These are phyloP conservation scores for Coprinopsis cinerea DNA, from an alignment of 768 basidiomycete genomes.

Conservation along the genomic window DNA sequence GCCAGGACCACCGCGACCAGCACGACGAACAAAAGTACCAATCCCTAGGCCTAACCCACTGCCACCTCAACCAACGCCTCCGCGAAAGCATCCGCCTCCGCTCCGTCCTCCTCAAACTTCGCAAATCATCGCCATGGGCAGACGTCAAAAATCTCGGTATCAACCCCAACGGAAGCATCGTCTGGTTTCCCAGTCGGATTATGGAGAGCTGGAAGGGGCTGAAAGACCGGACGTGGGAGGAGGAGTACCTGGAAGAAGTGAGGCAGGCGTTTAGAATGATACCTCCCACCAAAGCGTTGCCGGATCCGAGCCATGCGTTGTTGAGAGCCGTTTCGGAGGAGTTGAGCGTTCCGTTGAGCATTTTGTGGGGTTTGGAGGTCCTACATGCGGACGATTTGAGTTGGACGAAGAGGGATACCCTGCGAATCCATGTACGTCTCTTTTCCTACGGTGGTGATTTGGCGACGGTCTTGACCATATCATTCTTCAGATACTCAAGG, in stretches of 20 bases:
- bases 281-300: slow-evolving; percentile 3
- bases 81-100: slow-evolving; percentile 17
- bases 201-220: slow-evolving; percentile 22
- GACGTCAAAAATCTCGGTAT: not conserved
- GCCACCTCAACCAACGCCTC: slow-evolving; percentile 22
- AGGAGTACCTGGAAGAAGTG: slow-evolving; percentile 19
- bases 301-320: slow-evolving; percentile 7
- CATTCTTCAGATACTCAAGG: slow-evolving; percentile 26
- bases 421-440: slow-evolving; percentile 26
- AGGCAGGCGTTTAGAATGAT: not conserved
- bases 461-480: no score
- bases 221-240: slow-evolving; percentile 19
- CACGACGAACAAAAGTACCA: slow-evolving; percentile 18
- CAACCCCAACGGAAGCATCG: not conserved
- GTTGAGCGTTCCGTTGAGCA: slow-evolving; percentile 28
- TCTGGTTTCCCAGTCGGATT: slow-evolving; percentile 27
- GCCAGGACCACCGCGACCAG: no score
- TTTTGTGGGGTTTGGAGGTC: slow-evolving; percentile 25
- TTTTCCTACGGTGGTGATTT: not conserved
- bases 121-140: no score
- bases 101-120: slow-evolving; percentile 8
- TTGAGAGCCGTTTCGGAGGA: slow-evolving; percentile 22
- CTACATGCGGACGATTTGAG: slow-evolving; percentile 18
- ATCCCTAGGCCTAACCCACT: slow-evolving; percentile 22
- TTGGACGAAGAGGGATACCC: slow-evolving; percentile 25